phyloP scores from a whole-genome alignment of 2,329 filamentous ascomycete genomes.

The Sclerotinia minor region DNA sequence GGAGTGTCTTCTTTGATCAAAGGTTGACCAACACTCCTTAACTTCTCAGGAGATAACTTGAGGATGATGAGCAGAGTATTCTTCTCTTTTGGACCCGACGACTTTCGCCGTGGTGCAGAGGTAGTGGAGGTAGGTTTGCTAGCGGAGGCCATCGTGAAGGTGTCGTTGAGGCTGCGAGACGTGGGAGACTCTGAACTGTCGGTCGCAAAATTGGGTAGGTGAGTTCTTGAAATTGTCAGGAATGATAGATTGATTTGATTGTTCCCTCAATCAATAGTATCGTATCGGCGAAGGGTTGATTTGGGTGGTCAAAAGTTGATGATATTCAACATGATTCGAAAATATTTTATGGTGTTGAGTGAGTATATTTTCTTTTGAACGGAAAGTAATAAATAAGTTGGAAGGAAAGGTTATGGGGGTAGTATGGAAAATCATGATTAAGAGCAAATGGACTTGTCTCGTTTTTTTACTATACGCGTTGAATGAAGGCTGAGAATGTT shows the following conservation, averaged over 20 bases:
- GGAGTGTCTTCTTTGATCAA: slow-evolving; percentile 47
- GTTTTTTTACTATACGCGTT: slow-evolving; percentile 11
- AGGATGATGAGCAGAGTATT: slow-evolving; percentile 51
- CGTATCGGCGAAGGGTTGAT: slow-evolving; percentile 13
- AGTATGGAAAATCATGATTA: slow-evolving; percentile 19
- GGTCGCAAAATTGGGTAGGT: slow-evolving; percentile 21
- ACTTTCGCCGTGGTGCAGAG: slow-evolving; percentile 35
- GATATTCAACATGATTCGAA: slow-evolving; percentile 15
- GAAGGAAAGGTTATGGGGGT: slow-evolving; percentile 19
- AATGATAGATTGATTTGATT: not conserved
- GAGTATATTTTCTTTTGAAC: slow-evolving; percentile 16
- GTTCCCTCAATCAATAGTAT: slow-evolving; percentile 4
- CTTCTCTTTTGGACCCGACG: slow-evolving; percentile 34
- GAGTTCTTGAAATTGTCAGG: slow-evolving; percentile 15
- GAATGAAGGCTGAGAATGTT: slow-evolving; percentile 23
- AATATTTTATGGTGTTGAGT: slow-evolving; percentile 12
- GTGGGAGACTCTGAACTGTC: slow-evolving; percentile 8
- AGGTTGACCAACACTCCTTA: slow-evolving; percentile 49
- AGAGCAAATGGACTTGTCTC: slow-evolving; percentile 9
- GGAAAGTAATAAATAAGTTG: slow-evolving; percentile 5
- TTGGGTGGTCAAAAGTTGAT: slow-evolving; percentile 9
- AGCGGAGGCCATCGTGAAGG: slow-evolving; percentile 35
- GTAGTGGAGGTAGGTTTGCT: slow-evolving; percentile 30
- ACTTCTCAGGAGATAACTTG: slow-evolving; percentile 51
- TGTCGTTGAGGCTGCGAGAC: slow-evolving; percentile 12